These are phyloP conservation scores for Fusarium gaditjirri DNA, from an alignment of 2,329 filamentous ascomycete species.

Conservation along the genomic window DNA sequence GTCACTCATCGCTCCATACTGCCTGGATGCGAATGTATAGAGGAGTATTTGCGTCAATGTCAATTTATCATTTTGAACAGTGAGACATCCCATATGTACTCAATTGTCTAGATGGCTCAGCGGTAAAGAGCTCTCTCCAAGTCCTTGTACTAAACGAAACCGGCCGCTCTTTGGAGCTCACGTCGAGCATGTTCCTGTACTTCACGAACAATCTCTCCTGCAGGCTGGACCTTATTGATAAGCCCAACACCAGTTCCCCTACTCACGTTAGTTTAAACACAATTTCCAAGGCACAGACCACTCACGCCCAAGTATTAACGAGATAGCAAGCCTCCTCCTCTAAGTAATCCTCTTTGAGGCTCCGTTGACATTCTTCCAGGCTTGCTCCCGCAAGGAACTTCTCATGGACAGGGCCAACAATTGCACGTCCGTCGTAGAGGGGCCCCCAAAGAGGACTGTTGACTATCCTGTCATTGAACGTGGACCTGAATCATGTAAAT, in stretches of 20 bases:
- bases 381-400: slow-evolving; percentile 54
- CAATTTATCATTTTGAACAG: slow-evolving; percentile 6
- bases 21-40: slow-evolving; percentile 32
- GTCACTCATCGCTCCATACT: slow-evolving; percentile 11
- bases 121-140: not conserved
- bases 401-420: slow-evolving; percentile 53
- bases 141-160: slow-evolving; percentile 8
- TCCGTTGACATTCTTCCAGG: slow-evolving; percentile 55
- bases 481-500: slow-evolving; percentile 44
- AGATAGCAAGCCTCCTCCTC: slow-evolving; percentile 48
- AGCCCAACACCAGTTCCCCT: slow-evolving; percentile 59
- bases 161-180: slow-evolving; percentile 47
- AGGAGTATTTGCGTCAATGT: slow-evolving; percentile 29
- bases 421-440: slow-evolving; percentile 57
- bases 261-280: slow-evolving; percentile 7
- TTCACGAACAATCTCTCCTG: slow-evolving; percentile 57
- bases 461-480: slow-evolving; percentile 56
- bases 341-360: slow-evolving; percentile 52
- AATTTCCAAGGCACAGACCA: not conserved
- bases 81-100: slow-evolving; percentile 34
- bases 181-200: slow-evolving; percentile 52
- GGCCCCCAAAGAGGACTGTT: slow-evolving; percentile 53
- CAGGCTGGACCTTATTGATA: slow-evolving; percentile 54
- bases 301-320: slow-evolving; percentile 53
- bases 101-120: not conserved